phyloP scores from a whole-genome alignment of 2,329 filamentous ascomycete genomes.

The Fusarium citri region DNA sequence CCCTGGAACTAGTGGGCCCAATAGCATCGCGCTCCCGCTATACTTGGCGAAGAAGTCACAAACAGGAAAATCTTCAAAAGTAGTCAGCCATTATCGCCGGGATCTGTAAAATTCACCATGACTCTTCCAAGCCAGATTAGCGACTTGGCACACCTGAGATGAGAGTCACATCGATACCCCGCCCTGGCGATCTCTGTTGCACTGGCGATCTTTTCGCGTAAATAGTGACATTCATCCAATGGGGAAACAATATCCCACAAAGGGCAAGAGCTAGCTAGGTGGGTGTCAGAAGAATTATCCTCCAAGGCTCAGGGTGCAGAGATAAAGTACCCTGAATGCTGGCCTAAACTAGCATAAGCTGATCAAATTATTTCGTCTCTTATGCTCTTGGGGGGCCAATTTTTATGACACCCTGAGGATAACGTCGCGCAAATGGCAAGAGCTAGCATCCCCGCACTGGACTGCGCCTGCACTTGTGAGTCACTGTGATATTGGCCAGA shows the following conservation, averaged over 20 bases:
- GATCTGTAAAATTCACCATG: too few species aligned
- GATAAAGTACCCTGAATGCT: too few species aligned
- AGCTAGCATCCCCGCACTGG: constrained; percentile 4
- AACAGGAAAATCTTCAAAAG: too few species aligned
- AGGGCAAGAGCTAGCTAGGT: background rate
- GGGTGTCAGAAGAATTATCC: too few species aligned
- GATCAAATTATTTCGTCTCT: too few species aligned
- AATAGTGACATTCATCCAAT: background rate
- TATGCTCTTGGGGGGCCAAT: too few species aligned
- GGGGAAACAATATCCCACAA: background rate
- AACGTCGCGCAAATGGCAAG: fast-evolving
- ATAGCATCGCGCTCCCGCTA: background rate
- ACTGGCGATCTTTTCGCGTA: background rate
- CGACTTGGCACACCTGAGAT: background rate
- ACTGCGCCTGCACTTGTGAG: background rate
- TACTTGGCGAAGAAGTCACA: too few species aligned
- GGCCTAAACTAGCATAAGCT: too few species aligned
- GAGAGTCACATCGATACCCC: background rate
- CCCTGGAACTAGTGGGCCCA: background rate
- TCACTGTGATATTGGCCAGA: background rate
- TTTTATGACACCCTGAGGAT: too few species aligned
- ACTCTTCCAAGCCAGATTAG: background rate
- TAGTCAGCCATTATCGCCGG: too few species aligned
- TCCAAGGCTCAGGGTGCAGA: too few species aligned
- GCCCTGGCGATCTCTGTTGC: background rate